phyloP scores from a whole-genome alignment of 75 land plant species.

The Cupressus sempervirens region DNA sequence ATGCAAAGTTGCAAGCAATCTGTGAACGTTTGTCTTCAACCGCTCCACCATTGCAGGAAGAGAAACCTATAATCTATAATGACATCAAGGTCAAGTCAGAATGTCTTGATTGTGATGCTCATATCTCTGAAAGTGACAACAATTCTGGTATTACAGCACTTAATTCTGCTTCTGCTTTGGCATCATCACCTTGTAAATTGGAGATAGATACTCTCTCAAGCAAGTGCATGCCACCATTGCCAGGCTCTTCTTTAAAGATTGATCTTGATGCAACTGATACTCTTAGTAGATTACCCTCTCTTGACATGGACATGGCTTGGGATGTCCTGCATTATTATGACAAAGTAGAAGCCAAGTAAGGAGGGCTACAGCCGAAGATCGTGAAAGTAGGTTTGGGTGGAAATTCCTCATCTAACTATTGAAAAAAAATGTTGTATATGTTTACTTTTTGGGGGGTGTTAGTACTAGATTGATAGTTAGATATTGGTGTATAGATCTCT shows the following conservation, averaged over 20 bases:
- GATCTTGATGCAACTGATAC: background rate
- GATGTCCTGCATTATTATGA: conserved; percentile 4
- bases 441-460: background rate
- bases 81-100: conserved; percentile 8
- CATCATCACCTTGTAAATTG: background rate
- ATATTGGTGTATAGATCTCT: background rate
- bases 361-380: background rate
- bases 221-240: background rate
- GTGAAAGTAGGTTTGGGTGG: background rate
- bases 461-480: background rate
- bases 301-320: conserved; percentile 10
- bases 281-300: conserved; percentile 9
- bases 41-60: background rate
- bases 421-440: background rate
- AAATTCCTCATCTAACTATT: background rate
- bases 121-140: background rate
- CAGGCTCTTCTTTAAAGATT: background rate
- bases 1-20: conserved; percentile 9
- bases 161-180: background rate
- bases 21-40: background rate
- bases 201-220: background rate
- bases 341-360: background rate
- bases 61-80: background rate
- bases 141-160: conserved; percentile 5
- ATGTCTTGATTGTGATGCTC: background rate